Evolutionary conservation across 306 rosid genomes (phyloP), one percentile per base, ranked within the genome.

Genomic region (Rosa persica): DNA sequence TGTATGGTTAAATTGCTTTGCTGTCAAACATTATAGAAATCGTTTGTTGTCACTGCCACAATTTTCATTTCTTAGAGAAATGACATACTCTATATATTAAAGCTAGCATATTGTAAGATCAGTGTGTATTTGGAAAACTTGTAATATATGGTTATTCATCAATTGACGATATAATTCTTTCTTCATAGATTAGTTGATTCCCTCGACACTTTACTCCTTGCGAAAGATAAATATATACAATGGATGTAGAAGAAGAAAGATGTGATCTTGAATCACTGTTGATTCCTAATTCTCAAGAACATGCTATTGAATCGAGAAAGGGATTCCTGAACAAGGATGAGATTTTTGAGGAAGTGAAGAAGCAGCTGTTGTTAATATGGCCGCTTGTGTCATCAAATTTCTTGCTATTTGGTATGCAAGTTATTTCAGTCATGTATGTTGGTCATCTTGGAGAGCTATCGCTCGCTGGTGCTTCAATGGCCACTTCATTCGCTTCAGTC

Each of bases 381-480:
- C 68, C 68, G 3, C 68, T 64, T 6, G 68, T 64, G 43, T 64
- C 68, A 64, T 64, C 68, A 64, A 64, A 64, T 30, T 64, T 64
- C 42, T 15, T 62, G 68, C 43, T 64, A 34, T 64, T 64, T 34
- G 43, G 12, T 64, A 30, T 16, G 10, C 43, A 64, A 64, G 68
- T 64, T 15, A 64, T 64, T 64, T 64, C 68, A 64, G 42, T 64
- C 22, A 64, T 30, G 68, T 64, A 64, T 15, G 68, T 64, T 30
- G 43, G 68, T 64, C 43, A 64, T 30, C 68, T 64, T 34, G 68
- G 68, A 64, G 11, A 64, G 68, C n/a, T 64, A 16, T 8, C 43
- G 8, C 43, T 64, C 10, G 22, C 68, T 16, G 43, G 22, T 64
- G 43, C 68, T 30, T 64, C 68, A 3, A 64, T 64, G 68, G 68